These are phyloP conservation scores for Talaromyces sp. DNA, from an alignment of 2,329 filamentous ascomycete genomes.

Conservation along the genomic window DNA sequence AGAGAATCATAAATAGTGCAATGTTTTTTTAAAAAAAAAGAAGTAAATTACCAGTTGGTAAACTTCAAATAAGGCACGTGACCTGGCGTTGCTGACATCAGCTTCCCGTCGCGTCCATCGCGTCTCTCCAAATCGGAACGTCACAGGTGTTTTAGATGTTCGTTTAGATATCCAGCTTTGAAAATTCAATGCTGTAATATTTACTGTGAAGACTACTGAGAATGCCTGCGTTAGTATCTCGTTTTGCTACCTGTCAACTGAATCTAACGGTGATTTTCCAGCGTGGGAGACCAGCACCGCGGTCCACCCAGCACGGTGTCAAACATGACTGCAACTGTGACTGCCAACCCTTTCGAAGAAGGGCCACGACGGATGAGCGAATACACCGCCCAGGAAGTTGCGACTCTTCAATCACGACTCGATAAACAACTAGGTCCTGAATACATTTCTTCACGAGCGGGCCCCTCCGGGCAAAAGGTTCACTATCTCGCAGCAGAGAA, in stretches of 20 bases:
- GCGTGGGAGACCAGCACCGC: conserved; percentile 65
- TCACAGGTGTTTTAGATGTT: background rate
- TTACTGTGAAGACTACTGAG: conserved; percentile 8
- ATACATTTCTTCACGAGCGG: conserved; percentile 82
- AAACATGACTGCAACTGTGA: conserved; percentile 30
- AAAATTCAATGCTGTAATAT: background rate
- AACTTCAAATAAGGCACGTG: conserved; percentile 4
- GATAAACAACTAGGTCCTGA: conserved; percentile 94
- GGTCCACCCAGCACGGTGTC: conserved; percentile 20
- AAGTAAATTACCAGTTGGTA: background rate
- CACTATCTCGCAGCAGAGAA: conserved; percentile 97
- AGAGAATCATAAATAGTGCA: background rate
- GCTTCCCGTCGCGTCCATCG: conserved; percentile 17
- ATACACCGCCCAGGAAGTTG: conserved; percentile 87
- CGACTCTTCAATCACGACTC: conserved; percentile 76
- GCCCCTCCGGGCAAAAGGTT: conserved; percentile 77
- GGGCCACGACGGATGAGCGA: conserved; percentile 61
- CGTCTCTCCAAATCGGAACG: background rate
- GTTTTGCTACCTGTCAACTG: conserved; percentile 1
- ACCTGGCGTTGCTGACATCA: conserved; percentile 13
- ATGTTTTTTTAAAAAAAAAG: no score
- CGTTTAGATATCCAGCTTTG: background rate
- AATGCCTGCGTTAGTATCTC: conserved; percentile 44
- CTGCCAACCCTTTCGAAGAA: conserved; percentile 76
- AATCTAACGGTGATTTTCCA: conserved; percentile 28